phyloP scores from a whole-genome alignment of 2,329 filamentous ascomycete species.

The Onygena corvina region DNA sequence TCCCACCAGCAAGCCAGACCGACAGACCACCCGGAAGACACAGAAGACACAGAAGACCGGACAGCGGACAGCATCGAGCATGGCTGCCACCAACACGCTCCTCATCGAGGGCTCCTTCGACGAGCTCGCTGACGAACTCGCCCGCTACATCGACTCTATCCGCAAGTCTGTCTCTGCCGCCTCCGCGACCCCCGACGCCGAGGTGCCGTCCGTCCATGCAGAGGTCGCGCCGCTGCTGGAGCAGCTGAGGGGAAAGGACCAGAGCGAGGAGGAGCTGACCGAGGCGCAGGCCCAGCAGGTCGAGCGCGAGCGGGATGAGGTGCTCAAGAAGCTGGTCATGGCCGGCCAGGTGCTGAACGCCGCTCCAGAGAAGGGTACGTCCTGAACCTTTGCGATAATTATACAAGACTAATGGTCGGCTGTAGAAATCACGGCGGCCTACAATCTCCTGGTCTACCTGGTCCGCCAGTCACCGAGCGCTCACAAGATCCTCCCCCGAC shows the following conservation, averaged over 20 bases:
- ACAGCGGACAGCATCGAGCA: constrained; percentile 20
- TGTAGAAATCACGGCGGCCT: constrained; percentile 79
- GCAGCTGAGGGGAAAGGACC: constrained; percentile 42
- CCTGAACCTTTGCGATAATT: neutral
- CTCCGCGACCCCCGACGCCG: constrained; percentile 16
- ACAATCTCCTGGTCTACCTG: constrained; percentile 93
- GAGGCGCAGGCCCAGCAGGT: constrained; percentile 19
- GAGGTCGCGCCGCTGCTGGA: constrained; percentile 60
- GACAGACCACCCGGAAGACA: neutral
- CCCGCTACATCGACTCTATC: constrained; percentile 78
- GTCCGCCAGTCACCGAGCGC: constrained; percentile 74
- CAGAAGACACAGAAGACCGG: neutral
- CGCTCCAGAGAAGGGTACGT: constrained; percentile 69
- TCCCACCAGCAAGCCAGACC: too few species aligned
- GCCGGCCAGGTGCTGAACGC: constrained; percentile 65
- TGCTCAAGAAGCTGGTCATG: constrained; percentile 77
- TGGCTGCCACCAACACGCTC: constrained; percentile 51
- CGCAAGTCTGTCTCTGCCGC: constrained; percentile 43
- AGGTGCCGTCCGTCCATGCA: constrained; percentile 43
- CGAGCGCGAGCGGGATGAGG: constrained; percentile 59
- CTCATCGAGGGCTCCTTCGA: constrained; percentile 84
- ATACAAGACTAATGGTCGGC: constrained; percentile 5
- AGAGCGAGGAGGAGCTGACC: constrained; percentile 42
- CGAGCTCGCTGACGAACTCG: constrained; percentile 88
- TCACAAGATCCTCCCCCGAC: constrained; percentile 71